These are phyloP conservation scores for Knufia petricola DNA, from an alignment of 2,329 filamentous ascomycete genomes.

Conservation along the genomic window DNA sequence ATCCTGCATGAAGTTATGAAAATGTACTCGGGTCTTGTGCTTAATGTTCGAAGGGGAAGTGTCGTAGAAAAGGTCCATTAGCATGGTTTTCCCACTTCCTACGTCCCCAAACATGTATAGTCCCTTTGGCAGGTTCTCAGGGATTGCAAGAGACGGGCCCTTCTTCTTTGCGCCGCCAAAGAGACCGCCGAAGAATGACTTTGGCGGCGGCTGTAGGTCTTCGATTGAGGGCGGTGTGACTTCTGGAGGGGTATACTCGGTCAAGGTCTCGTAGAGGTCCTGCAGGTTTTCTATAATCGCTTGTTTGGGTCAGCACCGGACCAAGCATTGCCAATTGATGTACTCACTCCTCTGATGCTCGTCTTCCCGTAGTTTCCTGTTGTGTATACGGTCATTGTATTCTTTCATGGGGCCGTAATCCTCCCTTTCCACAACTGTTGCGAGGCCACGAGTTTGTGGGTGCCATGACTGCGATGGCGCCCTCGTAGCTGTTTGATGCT, in stretches of 20 bases:
- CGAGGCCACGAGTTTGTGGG: slow-evolving; percentile 12
- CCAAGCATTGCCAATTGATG: background rate
- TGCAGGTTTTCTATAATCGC: slow-evolving; percentile 84
- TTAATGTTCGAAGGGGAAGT: slow-evolving; percentile 71
- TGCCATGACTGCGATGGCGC: background rate
- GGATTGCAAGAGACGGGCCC: slow-evolving; percentile 44
- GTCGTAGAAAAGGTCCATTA: slow-evolving; percentile 98
- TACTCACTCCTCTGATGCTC: slow-evolving; percentile 74
- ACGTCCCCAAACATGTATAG: slow-evolving; percentile 95
- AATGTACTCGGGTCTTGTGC: slow-evolving; percentile 87
- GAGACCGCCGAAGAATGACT: slow-evolving; percentile 42
- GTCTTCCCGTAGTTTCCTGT: slow-evolving; percentile 70
- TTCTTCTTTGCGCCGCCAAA: slow-evolving; percentile 41
- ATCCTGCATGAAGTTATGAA: slow-evolving; percentile 99
- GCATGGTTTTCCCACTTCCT: slow-evolving; percentile 96
- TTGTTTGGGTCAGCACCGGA: slow-evolving; percentile 29
- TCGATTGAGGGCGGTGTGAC: slow-evolving; percentile 72
- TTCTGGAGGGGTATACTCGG: slow-evolving; percentile 60
- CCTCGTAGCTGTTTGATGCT: background rate
- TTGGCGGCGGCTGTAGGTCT: slow-evolving; percentile 48
- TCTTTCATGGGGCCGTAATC: slow-evolving; percentile 65
- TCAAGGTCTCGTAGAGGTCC: slow-evolving; percentile 74
- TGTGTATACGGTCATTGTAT: slow-evolving; percentile 72
- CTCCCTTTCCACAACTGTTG: slow-evolving; percentile 15
- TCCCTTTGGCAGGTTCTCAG: slow-evolving; percentile 69